Base-by-base conservation (phyloP, 1,284 basidiomycete species). In the Psilocybe mexicana region DNA sequence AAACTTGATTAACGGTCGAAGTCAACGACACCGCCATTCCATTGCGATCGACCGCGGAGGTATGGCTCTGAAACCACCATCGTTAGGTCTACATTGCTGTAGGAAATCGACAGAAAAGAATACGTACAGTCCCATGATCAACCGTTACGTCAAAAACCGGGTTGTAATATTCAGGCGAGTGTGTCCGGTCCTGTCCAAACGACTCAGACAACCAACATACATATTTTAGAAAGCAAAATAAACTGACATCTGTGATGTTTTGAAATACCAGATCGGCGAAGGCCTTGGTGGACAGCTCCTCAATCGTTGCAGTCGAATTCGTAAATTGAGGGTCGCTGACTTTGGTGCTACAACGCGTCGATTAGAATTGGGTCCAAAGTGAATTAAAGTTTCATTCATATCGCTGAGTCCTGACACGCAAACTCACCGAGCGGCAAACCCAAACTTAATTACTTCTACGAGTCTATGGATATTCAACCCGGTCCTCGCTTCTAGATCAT, bases 21-120 rank as follows among this genome's bases (percentile, higher is more conserved):
- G 95, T 97, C 26, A 97, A 71, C 24, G 91, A 74, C 2, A 94
- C 92, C 0, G 89, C 93, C 80, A 94, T 94, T 36, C 93, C 93
- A 69, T 89, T 80, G 65, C 82, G 80, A 73, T 97, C 95, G 1
- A 95, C 77, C 10, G 90, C 82, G 12, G 90, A 92, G 3, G 88
- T 80, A 69, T 96, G 94, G 57, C 91, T 94, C 86, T 93, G 48
- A 47, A 23, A 30, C 10, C 25, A 42, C n/a, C 30, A 6, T 1
- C 38, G 14, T 10, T 43, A 53, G 14, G n/a, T 51, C 7, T 46
- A 33, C 18, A 18, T 43, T 49, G 26, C 28, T 35, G 25, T 44
- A 55, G 10, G 3, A 53, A 25, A 43, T 3, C 46, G 42, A 36
- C 35, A 8, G 35, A 55, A 24, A 46, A 52, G 38, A 33, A 48